Base-by-base conservation (phyloP, 495 filamentous ascomycete genomes). In the Hyaloscypha finlandica region DNA sequence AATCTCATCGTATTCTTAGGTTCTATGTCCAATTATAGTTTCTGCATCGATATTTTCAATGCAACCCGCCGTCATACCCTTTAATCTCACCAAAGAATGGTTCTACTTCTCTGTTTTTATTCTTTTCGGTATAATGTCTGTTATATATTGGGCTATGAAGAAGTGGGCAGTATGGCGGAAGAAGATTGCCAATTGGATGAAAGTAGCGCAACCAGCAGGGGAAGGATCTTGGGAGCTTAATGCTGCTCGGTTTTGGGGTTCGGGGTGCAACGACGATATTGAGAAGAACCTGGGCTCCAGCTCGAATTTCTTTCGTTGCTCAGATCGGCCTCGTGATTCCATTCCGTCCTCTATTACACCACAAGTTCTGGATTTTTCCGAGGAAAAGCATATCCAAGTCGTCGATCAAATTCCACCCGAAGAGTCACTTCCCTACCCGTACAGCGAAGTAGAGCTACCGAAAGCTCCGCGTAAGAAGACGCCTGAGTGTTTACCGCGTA, bases 31-130 rank as follows among this genome's bases (percentile, higher is more conserved):
- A 6, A 32, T 58, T 19, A 58, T 20, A 58, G 4, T 25, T 32
- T 5, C 55, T 20, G 55, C 16, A 58, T 25, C 55, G 16, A 58
- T 58, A 58, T 58, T 58, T 58, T 58, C 55, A 58, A 58, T 58
- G 55, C 55, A 58, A 58, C 55, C 55, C 30, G 20, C 55, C 12
- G 55, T 32, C 20, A 58, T 58, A 58, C 55, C 55, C 12, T 58
- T 58, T 19, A 32, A 32, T 32, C 55, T 32, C 55, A 58, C 55
- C 16, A 25, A 25, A 32, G 55, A 25, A 25, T 29, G 20, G 55
- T 19, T 58, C 55, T 58, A 31, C 30, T 29, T 25, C 30, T 29
- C 55, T 58, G 30, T 58, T 58, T 32, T 58, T 32, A 58, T 58
- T 58, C 55, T 58, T 58, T 4, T 58, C 6, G 55, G 4, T 6